Evolutionary conservation across 306 rosid species (phyloP).

Genomic region (Neltuma alba): DNA sequence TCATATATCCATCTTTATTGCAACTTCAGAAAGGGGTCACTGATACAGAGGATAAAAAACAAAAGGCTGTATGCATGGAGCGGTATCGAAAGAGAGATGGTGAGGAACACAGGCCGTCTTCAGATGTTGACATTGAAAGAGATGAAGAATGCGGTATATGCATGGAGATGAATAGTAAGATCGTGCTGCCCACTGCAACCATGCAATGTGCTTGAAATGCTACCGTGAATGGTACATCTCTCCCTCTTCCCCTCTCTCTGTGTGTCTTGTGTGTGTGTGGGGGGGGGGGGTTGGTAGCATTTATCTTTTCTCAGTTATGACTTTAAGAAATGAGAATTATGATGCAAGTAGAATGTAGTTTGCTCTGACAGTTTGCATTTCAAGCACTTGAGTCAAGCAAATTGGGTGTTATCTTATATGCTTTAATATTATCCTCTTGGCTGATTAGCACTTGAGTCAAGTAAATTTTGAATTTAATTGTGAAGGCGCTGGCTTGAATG

Average conservation of each 20-base stretch:
- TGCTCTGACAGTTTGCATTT: background rate
- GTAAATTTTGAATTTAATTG: constrained; percentile 11
- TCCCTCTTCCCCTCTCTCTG: background rate
- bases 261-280: background rate
- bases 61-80: constrained; percentile 85
- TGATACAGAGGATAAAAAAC: constrained; percentile 84
- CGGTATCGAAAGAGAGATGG: constrained; percentile 80
- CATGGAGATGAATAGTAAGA: constrained; percentile 88
- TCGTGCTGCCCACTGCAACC: constrained; percentile 93
- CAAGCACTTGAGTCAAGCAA: no score
- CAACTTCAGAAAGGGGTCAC: constrained; percentile 91
- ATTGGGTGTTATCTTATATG: background rate
- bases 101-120: constrained; percentile 51
- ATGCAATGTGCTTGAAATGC: constrained; percentile 91
- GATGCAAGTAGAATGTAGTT: background rate
- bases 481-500: background rate
- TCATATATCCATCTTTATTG: constrained; percentile 84
- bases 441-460: background rate
- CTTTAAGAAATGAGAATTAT: constrained; percentile 5
- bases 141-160: constrained; percentile 99
- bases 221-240: constrained; percentile 81
- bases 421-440: background rate
- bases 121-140: constrained; percentile 82
- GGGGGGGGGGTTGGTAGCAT: background rate
- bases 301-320: constrained; percentile 1